Base-by-base conservation (phyloP, 805 yeast species). In the Blastobotrys americana region DNA sequence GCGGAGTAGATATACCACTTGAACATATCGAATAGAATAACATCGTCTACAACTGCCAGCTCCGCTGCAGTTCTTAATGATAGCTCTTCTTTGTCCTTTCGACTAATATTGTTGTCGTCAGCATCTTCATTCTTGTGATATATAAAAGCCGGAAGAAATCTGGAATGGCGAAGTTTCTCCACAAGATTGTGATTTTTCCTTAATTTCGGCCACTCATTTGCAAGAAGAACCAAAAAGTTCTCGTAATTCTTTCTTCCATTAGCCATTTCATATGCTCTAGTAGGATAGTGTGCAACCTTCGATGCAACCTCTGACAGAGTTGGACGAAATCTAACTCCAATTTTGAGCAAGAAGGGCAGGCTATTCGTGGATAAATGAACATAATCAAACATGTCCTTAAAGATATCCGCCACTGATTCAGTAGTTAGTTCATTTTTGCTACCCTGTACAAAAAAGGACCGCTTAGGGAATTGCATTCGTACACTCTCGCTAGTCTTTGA, bases 261-360 rank as follows among this genome's bases (percentile, higher is more conserved):
- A 6, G 62, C 59, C 39, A 56, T 50, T 4, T 45, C 42, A 35
- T 49, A 55, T 44, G 54, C 55, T 9, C 51, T 47, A 5, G 42
- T 25, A 2, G 68, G 64, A 16, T 54, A 51, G 1, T 52, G 44
- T 2, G 56, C 56, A 2, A 56, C 50, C 13, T 53, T 44, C 16
- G 43, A 41, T 2, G 61, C 65, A 4, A 64, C 49, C 41, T 67
- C 68, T 1, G 44, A 25, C 2, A 57, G 41, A n/a, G 52, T 52
- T 1, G 70, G 71, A 31, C 53, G 49, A 17, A 57, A 56, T 3
- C 64, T 46, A 2, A 66, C 61, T 1, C 70, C 70, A 13, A 65
- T 46, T 4, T 42, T 44, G 10, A 43, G 42, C 22, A 67, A 48
- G 44, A 67, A 67, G 1, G 66, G 63, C 13, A 41, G 43, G 3